A percentile compares a stretch with the other conserved stretches of the same genome.
These are phyloP conservation scores for Asterochloris sp. DNA, from an alignment of 139 green algal species.

Conservation along the genomic window DNA sequence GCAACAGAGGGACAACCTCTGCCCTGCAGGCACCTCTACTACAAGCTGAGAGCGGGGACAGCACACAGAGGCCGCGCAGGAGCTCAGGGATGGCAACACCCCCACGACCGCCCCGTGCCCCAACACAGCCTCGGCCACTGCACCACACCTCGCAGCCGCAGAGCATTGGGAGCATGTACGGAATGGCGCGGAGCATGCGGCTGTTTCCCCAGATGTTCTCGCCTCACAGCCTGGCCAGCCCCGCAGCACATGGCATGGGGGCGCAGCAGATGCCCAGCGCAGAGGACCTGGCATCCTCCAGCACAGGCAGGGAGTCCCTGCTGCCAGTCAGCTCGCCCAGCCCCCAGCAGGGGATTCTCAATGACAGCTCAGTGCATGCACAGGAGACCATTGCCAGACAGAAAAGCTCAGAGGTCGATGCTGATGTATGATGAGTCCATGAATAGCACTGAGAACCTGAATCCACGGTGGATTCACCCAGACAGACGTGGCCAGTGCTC, in stretches of 20 bases:
- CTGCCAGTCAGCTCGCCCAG: not conserved
- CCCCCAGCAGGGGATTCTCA: no score
- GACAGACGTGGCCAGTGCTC: no score
- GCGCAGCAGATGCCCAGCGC: not conserved
- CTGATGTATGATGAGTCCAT: no score
- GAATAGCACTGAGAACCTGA: no score
- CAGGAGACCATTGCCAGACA: no score
- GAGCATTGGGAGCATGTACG: slow-evolving; percentile 23
- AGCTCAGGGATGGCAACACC: not conserved
- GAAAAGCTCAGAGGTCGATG: no score
- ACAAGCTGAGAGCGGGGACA: not conserved
- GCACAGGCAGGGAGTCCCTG: not conserved
- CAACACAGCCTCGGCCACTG: not conserved
- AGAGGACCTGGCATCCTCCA: slow-evolving; percentile 1
- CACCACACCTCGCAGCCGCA: not conserved
- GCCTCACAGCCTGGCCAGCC: slow-evolving; percentile 56
- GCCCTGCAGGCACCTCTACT: slow-evolving; percentile 11
- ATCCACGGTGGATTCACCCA: no score
- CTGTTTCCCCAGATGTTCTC: slow-evolving; percentile 48
- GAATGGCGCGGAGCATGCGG: slow-evolving; percentile 47
- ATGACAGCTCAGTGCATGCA: no score
- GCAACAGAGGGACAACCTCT: no score
- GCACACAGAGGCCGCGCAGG: not conserved
- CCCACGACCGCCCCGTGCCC: not conserved
- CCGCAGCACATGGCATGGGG: not conserved